Evolutionary conservation across 2,329 filamentous ascomycete species (phyloP), one percentile per base, ranked within the genome.

Genomic region (Cercospora sesami): DNA sequence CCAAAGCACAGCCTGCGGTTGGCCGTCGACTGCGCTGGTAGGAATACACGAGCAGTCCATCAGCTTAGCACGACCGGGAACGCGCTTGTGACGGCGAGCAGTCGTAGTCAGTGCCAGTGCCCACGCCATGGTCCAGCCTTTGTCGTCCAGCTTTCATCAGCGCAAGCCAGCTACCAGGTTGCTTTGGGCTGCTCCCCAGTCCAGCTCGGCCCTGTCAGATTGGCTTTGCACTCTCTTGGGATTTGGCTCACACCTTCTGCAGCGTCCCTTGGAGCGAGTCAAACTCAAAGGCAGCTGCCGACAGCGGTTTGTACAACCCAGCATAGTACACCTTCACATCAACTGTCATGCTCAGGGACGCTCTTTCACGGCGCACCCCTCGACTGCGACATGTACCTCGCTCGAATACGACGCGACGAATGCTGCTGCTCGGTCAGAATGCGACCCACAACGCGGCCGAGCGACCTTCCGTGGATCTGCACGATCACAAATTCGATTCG

Each of bases 231-330:
- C 63, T 70, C 67, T 66, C 65, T 64, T 23, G 51, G 45, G 69
- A 31, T 69, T 69, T 70, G 70, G 60, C 68, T 69, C 60, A 65
- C 61, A 60, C 42, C 30, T 60, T 67, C 66, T 68, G 68, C 65
- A 70, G 57, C 58, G 60, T 68, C 57, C 64, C 69, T 71, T 64
- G 64, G 67, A 61, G 36, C 65, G 68, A 68, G 63, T 60, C 60
- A 64, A 71, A 70, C 68, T 70, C 66, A 68, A 72, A 66, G 69
- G 67, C 67, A 70, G 69, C 67, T 73, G 67, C 71, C 69, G 71
- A 71, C 67, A 68, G 67, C 63, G 65, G 67, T 64, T 64, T 63
- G 58, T 59, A 61, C 59, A 42, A 61, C 59, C 59, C 53, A 51
- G 45, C 45, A 51, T 23, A 7, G 21, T 21, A 26, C 28, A 39